Conservation (phyloP, 2,329 filamentous ascomycete genomes). For the Arthrobotrys conoides region DNA sequence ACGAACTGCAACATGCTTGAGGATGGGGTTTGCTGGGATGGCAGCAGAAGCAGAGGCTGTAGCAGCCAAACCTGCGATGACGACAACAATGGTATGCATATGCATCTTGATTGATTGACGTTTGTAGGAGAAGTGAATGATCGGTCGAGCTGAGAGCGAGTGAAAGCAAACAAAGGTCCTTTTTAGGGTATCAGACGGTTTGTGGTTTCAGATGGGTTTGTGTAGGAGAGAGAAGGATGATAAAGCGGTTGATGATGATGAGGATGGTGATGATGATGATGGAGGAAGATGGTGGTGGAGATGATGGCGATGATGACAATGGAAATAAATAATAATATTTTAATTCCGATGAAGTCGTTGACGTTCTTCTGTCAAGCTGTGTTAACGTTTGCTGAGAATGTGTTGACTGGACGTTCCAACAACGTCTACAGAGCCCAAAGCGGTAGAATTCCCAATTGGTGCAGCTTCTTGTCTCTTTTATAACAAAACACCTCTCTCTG, state of each 20-base stretch:
- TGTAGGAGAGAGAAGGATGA: background rate
- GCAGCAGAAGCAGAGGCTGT: slow-evolving; percentile 33
- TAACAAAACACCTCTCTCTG: background rate
- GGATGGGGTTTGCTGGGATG: slow-evolving; percentile 49
- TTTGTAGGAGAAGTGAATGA: background rate
- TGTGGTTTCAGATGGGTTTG: slow-evolving; percentile 16
- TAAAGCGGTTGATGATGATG: slow-evolving; percentile 4
- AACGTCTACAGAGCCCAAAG: slow-evolving; percentile 44
- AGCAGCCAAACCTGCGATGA: slow-evolving; percentile 36
- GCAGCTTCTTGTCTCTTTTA: background rate
- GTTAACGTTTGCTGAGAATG: slow-evolving; percentile 47
- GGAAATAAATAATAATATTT: background rate
- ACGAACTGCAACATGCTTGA: slow-evolving; percentile 55
- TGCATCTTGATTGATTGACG: slow-evolving; percentile 40
- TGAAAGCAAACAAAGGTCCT: slow-evolving; percentile 26
- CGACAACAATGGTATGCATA: slow-evolving; percentile 36
- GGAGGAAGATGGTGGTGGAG: background rate
- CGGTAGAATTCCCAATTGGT: slow-evolving; percentile 23
- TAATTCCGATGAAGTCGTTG: background rate
- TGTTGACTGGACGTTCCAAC: slow-evolving; percentile 26
- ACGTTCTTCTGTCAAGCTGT: background rate
- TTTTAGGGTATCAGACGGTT: slow-evolving; percentile 13
- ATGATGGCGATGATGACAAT: slow-evolving; percentile 3
- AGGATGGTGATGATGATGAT: background rate
- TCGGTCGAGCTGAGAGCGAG: slow-evolving; percentile 15